phyloP scores from a whole-genome alignment of 352 stramenopile genomes.

The Globisporangium irregulare region DNA sequence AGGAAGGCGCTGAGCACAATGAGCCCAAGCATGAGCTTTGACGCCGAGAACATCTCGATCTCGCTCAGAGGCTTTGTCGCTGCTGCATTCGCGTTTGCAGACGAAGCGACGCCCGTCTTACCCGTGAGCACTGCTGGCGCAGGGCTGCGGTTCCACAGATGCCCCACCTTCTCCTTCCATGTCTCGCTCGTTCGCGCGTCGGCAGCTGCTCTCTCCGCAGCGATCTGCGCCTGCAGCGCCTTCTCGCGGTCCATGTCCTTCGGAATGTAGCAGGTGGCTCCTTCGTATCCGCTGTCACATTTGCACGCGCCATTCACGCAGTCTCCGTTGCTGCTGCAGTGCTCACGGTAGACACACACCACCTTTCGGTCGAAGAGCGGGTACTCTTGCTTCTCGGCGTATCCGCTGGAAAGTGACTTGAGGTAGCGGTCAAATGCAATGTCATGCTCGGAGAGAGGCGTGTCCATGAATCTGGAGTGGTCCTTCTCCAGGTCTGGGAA shows the following conservation, averaged over 20 bases:
- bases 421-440: conserved; percentile 70
- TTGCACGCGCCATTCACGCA: conserved; percentile 78
- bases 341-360: conserved; percentile 71
- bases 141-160: conserved; percentile 51
- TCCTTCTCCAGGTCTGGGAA: conserved; percentile 65
- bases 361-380: conserved; percentile 37
- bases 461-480: conserved; percentile 55
- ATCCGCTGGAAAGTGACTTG: conserved; percentile 55
- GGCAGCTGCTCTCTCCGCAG: conserved; percentile 18
- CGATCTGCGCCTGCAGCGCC: conserved; percentile 20
- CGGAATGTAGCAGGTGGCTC: conserved; percentile 78
- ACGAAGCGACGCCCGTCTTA: not conserved
- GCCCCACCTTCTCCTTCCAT: conserved; percentile 60
- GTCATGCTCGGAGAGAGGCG: conserved; percentile 56
- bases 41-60: conserved; percentile 26
- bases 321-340: conserved; percentile 79
- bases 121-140: conserved; percentile 15
- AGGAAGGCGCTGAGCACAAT: conserved; percentile 43
- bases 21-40: conserved; percentile 37
- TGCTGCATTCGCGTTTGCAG: not conserved
- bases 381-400: conserved; percentile 41
- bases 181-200: conserved; percentile 36
- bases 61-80: conserved; percentile 18
- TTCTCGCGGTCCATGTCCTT: conserved; percentile 46
- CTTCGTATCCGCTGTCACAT: conserved; percentile 74